Base-by-base conservation (phyloP, 2,329 filamentous ascomycete genomes). In the Epichloe gansuensis region DNA sequence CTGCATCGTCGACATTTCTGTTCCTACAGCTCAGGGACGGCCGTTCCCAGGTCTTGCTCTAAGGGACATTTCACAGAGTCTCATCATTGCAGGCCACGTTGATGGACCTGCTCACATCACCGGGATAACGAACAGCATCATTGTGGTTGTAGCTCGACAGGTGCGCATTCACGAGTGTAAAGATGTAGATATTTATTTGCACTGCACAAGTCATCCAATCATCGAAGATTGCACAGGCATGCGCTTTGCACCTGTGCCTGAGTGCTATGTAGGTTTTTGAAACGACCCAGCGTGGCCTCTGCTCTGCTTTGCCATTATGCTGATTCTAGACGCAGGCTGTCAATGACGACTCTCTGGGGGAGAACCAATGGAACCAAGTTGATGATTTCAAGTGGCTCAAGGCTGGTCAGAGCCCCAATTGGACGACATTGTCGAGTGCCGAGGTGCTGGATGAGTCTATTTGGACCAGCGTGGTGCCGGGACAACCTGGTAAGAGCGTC, bases 301-400 rank as follows among this genome's bases (percentile, higher is more conserved):
- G 15, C n/a, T 38, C 41, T 27, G 15, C 50, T 25, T n/a, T 41
- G 8, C 27, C 47, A 9, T n/a, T 21, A 7, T 35, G 15, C 31
- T 51, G 44, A 48, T 31, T 23, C 31, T 56, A n/a, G 54, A 47
- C 13, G 27, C 39, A 65, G 61, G 53, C 55, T 42, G 61, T 57
- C 6, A 61, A 64, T 34, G 60, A 61, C 5, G 66, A 69, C n/a
- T 49, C 59, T 39, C 45, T 55, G 5, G 57, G 62, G 3, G 68
- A 69, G 53, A 91, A 95, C 64, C 79, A 85, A 60, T 98, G 89
- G 88, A 78, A 90, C 59, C 82, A 93, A 61, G 87, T 97, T 15
- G 88, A 97, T 66, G 93, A 98, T 66, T 98, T 98, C 74, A 95
- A 95, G 69, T 97, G 93, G 93, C 77, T 96, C 56, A 94, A 90